Base-by-base conservation (phyloP, 768 basidiomycete genomes). In the Exsudoporus frostii region DNA sequence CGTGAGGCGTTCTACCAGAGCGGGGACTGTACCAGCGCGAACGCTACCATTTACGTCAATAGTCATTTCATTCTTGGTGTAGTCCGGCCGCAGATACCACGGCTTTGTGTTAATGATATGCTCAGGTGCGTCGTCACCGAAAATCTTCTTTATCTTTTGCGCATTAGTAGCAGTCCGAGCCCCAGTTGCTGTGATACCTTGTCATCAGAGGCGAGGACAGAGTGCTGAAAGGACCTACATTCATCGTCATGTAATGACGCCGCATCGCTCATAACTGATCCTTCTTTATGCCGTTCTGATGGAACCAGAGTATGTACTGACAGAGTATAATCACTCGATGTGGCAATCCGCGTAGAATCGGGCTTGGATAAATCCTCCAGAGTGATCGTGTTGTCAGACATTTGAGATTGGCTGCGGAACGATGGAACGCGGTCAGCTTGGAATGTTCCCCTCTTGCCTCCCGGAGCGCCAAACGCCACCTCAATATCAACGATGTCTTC, bases 1-100 rank as follows among this genome's bases (percentile, higher is more conserved):
- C 3, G 97, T 98, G 46, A 98, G 74, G 10, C 91, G 84, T 65
- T 94, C 93, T 2, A 98, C 86, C 11, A 98, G 74, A 3, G 93
- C 92, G 19, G 81, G 73, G 1, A 95, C 78, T 0, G 94, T 93
- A 4, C 94, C 97, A 27, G 89, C 97, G 39, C 87, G 82, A 50
- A 98, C 86, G 42, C 81, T 78, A 24, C 88, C 86, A 64, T 97
- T 92, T 7, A 86, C 80, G 58, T 93, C 90, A 60, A 96, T 86
- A 43, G 89, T 71, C 57, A 98, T 88, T 53, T 98, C 94, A 9
- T 79, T 78, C 39, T 84, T 82, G 50, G 77, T 80, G 67, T 91
- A 92, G 59, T 90, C 89, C 13, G 88, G 83, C 7, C 83, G 83
- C 44, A 99, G 78, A 71, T 90, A 98, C 90, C 89, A 92, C 3